A percentile compares a stretch with the other conserved stretches of the same genome.
Conservation (phyloP, 139 green algal genomes). For the Chlamydomonas applanata region DNA sequence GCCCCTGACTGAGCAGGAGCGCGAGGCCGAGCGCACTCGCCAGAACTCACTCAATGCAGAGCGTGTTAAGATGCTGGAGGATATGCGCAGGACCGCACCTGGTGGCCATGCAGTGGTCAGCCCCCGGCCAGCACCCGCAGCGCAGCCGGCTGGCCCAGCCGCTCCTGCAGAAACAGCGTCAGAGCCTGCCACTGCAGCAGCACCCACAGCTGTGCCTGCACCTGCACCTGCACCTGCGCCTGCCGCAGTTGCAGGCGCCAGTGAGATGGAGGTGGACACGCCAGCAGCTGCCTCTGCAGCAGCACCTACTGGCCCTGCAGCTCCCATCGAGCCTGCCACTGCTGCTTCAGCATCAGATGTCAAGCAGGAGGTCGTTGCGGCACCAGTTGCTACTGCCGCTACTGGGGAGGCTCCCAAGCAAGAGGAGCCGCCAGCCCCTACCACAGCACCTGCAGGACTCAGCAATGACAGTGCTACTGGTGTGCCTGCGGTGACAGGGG, state of each 20-base stretch:
- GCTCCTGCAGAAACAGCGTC: constrained; percentile 14
- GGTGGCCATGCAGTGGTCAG: not conserved
- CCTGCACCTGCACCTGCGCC: not conserved
- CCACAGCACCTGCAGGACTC: constrained; percentile 44
- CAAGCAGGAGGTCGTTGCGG: constrained; percentile 14
- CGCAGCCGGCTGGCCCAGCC: not conserved
- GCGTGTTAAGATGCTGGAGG: constrained; percentile 8
- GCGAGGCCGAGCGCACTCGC: constrained; percentile 11
- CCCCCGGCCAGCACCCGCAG: not conserved
- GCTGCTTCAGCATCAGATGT: not conserved
- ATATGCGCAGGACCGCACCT: not conserved
- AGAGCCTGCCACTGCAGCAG: not conserved
- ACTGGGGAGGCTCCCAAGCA: not conserved
- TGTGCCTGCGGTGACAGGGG: too few species aligned
- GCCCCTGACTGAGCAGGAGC: constrained; percentile 41
- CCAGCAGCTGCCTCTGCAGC: not conserved
- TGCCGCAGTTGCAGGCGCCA: not conserved
- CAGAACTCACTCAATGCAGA: not conserved
- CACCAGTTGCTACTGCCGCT: not conserved
- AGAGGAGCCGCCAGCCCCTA: constrained; percentile 60
- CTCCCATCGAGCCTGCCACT: not conserved
- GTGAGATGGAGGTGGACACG: not conserved
- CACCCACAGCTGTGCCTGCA: not conserved
- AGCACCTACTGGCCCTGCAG: not conserved
- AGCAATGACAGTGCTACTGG: too few species aligned